phyloP scores from a whole-genome alignment of 78 protist genomes.

The Guillardia theta region DNA sequence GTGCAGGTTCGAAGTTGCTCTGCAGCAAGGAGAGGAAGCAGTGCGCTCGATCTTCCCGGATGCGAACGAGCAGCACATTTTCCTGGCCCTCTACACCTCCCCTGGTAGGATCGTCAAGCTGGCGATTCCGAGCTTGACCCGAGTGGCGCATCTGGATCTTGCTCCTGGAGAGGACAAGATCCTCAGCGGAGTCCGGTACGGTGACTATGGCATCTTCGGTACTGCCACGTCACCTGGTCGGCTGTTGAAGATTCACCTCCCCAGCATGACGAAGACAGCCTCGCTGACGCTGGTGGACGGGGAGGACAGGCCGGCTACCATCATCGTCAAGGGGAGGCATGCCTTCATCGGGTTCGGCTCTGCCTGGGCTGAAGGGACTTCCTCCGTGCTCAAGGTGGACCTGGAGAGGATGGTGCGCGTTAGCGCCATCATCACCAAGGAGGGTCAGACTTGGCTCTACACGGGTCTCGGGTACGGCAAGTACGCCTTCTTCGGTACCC shows the following conservation, averaged over 20 bases:
- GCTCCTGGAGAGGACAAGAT: neutral
- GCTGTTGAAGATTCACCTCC: neutral
- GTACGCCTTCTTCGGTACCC: neutral
- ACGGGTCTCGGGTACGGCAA: neutral
- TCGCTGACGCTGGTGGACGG: neutral
- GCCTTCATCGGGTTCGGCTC: neutral
- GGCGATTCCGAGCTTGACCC: neutral
- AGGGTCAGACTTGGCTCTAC: constrained; percentile 34
- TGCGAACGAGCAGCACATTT: neutral
- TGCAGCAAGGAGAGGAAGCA: neutral
- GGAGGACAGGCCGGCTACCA: neutral
- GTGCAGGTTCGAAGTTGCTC: constrained; percentile 13
- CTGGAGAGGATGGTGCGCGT: constrained; percentile 27
- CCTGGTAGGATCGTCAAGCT: neutral
- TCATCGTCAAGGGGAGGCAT: neutral
- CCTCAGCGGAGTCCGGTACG: neutral
- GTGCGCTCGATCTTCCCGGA: neutral
- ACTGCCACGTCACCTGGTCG: neutral
- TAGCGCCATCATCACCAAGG: neutral
- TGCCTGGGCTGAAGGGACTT: constrained; percentile 27
- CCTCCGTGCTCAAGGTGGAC: constrained; percentile 24
- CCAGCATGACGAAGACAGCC: neutral
- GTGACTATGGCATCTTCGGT: neutral
- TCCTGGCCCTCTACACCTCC: neutral
- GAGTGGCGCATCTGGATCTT: neutral